Evolutionary conservation across 257 asterid species (phyloP), one percentile per base, ranked within the genome.

Genomic region (Nicotiana attenuata): DNA sequence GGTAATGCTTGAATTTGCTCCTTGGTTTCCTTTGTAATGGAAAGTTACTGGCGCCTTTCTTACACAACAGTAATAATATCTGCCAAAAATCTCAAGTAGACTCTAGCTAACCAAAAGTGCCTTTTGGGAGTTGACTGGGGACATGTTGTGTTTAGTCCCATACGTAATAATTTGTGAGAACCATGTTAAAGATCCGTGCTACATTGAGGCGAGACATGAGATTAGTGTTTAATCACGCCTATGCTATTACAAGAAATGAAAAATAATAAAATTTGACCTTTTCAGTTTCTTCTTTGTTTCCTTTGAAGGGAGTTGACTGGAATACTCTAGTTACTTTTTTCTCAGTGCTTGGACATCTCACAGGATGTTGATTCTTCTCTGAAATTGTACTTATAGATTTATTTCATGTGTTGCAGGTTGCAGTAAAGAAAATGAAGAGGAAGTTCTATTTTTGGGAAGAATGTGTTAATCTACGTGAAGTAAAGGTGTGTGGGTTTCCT

Each of bases 351-450:
- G 38, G 15, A 24, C 63, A 75, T 75, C 63, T 75, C 35, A 73
- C 26, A 50, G 9, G 80, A 75, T 75, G 45, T 50, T 75, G 80
- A 24, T 75, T 47, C 10, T 57, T 75, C 80, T 26, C 59, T 26
- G 59, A 75, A 5, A 47, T 75, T 24, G 63, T 16, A 26, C 24
- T 50, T 75, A 75, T 26, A 26, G 41, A 7, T 50, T 75, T 1
- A n/a, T 47, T 47, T 75, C 80, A 24, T 55, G 3, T 82, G 31
- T 80, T 84, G 71, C 91, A 96, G 99, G 97, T 96, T 89, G 99
- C 98, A 63, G 93, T 92, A 29, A 96, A 96, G 88, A 94, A 90
- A 88, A 96, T 96, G 97, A 96, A 92, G 92, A 90, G 98, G 80
- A 96, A 92, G 86, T 92, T 88, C 83, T 92, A 92, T 85, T 88